phyloP scores from a whole-genome alignment of 2,329 filamentous ascomycete genomes.

The Drechslera avenae region DNA sequence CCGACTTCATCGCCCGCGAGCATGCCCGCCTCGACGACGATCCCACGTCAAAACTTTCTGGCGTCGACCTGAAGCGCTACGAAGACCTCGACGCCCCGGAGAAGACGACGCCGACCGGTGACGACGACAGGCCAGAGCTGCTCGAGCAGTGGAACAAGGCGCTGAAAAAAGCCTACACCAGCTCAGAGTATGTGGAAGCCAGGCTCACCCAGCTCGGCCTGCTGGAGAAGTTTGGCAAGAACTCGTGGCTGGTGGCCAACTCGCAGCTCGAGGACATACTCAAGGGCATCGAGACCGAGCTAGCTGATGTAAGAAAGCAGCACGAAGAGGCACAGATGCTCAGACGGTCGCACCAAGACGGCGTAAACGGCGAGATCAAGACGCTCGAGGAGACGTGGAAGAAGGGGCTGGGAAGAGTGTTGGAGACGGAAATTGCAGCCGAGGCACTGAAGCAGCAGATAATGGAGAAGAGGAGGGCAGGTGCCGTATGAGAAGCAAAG shows the following conservation, averaged over 20 bases:
- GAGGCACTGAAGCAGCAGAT: constrained; percentile 64
- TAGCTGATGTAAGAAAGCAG: constrained; percentile 69
- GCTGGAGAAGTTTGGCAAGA: constrained; percentile 82
- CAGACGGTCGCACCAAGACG: constrained; percentile 72
- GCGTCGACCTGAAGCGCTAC: constrained; percentile 81
- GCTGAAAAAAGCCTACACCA: constrained; percentile 62
- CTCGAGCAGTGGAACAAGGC: constrained; percentile 57
- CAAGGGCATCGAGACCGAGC: constrained; percentile 71
- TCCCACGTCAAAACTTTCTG: constrained; percentile 54
- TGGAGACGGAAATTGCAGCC: constrained; percentile 86
- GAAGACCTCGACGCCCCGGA: constrained; percentile 70
- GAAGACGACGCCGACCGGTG: constrained; percentile 42
- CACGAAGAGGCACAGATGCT: constrained; percentile 75
- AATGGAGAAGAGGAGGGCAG: constrained; percentile 42
- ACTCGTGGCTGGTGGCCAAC: constrained; percentile 89
- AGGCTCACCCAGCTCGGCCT: constrained; percentile 68
- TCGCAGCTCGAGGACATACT: constrained; percentile 76
- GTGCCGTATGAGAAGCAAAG: constrained; percentile 31
- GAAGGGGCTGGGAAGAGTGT: constrained; percentile 73
- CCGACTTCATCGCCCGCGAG: constrained; percentile 70
- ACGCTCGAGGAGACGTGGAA: constrained; percentile 80
- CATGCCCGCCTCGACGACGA: constrained; percentile 68
- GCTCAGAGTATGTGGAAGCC: constrained; percentile 62
- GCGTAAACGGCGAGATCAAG: constrained; percentile 72
- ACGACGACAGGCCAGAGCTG: constrained; percentile 47